Percentiles rank a stretch among this genome's conserved stretches.
phyloP scores from a whole-genome alignment of 768 basidiomycete genomes.

The Pulveroboletus ravenelii region DNA sequence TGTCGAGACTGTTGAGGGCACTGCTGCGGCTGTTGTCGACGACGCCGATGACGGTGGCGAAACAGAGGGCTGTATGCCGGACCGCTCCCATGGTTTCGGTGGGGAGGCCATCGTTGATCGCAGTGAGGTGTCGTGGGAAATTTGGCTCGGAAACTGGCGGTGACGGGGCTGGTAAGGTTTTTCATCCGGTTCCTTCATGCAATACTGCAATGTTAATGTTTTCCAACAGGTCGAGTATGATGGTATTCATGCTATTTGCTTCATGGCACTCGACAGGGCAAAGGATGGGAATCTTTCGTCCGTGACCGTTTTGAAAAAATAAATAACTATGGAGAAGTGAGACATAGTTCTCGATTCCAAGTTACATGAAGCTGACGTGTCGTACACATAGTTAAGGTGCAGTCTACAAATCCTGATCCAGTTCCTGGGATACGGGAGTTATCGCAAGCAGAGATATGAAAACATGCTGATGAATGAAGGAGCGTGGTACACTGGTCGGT shows the following conservation, averaged over 20 bases:
- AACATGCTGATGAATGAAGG: neutral
- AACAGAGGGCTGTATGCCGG: constrained; percentile 34
- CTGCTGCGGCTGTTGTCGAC: constrained; percentile 16
- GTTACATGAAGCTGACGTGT: neutral
- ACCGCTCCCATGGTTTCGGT: constrained; percentile 87
- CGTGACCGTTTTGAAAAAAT: constrained; percentile 2
- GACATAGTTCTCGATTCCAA: too few relatives aligned
- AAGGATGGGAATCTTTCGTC: too few relatives aligned
- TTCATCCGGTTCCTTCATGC: too few relatives aligned
- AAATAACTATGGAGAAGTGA: neutral
- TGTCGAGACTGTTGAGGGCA: constrained; percentile 18
- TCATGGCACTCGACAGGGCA: too few relatives aligned
- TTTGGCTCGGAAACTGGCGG: neutral
- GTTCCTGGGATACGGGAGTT: constrained; percentile 18
- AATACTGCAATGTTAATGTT: too few relatives aligned
- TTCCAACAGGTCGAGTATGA: too few relatives aligned
- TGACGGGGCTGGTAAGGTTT: too few relatives aligned
- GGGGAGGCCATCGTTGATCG: constrained; percentile 64
- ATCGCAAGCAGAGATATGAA: neutral
- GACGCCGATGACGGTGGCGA: constrained; percentile 23
- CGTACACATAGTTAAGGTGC: constrained; percentile 1
- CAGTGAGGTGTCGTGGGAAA: constrained; percentile 17
- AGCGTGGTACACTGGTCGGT: neutral
- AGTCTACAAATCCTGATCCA: constrained; percentile 11
- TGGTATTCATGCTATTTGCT: too few relatives aligned